Base-by-base conservation (phyloP, 306 rosid species). In the Fagus sylvatica region DNA sequence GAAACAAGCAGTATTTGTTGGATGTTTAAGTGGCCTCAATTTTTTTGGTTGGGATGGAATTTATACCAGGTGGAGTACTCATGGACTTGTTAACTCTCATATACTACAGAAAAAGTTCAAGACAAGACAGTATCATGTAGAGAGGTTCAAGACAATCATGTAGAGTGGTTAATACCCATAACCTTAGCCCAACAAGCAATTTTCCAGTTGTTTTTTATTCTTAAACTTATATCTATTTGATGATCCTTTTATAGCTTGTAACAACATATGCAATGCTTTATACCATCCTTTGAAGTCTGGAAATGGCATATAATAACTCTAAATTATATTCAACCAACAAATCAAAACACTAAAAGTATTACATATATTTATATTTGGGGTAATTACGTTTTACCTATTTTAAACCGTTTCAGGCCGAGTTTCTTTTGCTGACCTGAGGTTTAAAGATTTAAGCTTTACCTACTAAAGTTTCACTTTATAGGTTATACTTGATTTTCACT, bases 11-110 rank as follows among this genome's bases (percentile, higher is more conserved):
- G 13, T 37, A 7, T 71, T 51, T 65, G 75, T 54, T 39, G 66
- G 68, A 53, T 28, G 64, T 72, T 60, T 22, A 53, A 59, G 60
- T 42, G 78, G 32, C 75, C 48, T 60, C 78, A 36, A 48, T 73
- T 46, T 76, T 66, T 71, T 49, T 60, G 9, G 33, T 42, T 71
- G 28, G 28, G 28, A 22, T 22, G 28, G 28, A 22, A 22, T 22
- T 22, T 22, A 22, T 22, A 22, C 28, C 28, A 9, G n/a, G 72
- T 53, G 42, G 39, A 17, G 6, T 60, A 33, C 16, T 32, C 28
- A 22, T 22, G 67, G 34, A 22, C 19, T 46, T 65, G 71, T 65
- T 36, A n/a, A 34, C 28, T 36, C 33, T 57, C 42, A 65, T 65
- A n/a, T 15, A 1, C 64, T 22, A 28, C 64, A 11, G 32, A 56